phyloP scores from a whole-genome alignment of 140 eudicot species.

The Ambrosia hybrid region DNA sequence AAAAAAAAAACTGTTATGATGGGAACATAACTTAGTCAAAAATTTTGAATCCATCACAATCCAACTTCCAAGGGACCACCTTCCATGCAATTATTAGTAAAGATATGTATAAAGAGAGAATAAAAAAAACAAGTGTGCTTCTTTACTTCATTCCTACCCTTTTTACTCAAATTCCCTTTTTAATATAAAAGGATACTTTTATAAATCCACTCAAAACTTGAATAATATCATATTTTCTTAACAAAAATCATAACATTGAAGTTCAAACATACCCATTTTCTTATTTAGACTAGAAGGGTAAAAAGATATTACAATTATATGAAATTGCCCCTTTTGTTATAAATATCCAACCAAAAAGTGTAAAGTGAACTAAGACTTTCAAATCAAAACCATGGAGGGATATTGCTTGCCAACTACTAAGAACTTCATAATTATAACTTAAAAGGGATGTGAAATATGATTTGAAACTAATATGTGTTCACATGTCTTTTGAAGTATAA shows the following conservation, averaged over 20 bases:
- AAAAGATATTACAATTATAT: too few relatives aligned
- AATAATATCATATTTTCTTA: not conserved
- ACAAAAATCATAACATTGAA: not conserved
- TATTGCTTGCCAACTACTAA: not conserved
- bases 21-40: not conserved
- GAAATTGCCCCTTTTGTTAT: not conserved
- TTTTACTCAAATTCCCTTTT: not conserved
- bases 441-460: not conserved
- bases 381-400: slow-evolving; percentile 2
- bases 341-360: not conserved
- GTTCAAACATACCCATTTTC: not conserved
- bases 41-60: slow-evolving; percentile 15
- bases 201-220: not conserved
- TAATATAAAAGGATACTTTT: not conserved
- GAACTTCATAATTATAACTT: not conserved
- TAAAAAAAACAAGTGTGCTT: slow-evolving; percentile 1
- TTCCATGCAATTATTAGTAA: not conserved
- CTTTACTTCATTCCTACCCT: slow-evolving; percentile 1
- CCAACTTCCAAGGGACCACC: slow-evolving; percentile 23
- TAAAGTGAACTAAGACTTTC: not conserved
- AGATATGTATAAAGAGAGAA: not conserved
- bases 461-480: not conserved
- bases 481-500: not conserved
- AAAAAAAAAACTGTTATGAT: not conserved
- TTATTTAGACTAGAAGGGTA: not conserved